Base-by-base conservation (phyloP, 441 rosid genomes). In the Erysimum cheiri region DNA sequence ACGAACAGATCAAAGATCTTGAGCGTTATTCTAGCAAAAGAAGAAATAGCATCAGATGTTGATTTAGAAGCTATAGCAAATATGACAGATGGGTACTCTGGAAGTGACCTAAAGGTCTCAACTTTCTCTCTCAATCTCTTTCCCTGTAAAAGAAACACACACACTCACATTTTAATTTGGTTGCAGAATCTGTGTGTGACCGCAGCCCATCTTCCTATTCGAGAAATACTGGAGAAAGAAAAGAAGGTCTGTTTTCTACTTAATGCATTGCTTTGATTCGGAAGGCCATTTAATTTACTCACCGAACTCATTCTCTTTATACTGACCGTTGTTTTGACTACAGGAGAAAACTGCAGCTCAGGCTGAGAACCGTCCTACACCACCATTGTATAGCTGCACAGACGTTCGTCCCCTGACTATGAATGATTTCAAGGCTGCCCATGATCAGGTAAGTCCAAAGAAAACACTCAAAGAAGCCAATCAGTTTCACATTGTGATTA, bases 21-120 rank as follows among this genome's bases (percentile, higher is more conserved):
- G 19, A 79, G 81, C 47, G 97, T 96, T 36, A 87, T 96, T 66
- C 70, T 96, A 60, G 86, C 97, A 68, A 96, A 91, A 79, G 99
- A 93, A 79, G 99, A 96, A 62, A 78, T 96, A 69, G 78, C 87
- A 19, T 63, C 87, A 15, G 90, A 84, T 77, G 81, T 89, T 26
- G 91, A 91, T 72, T 76, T 93, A 64, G 98, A 84, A 82, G 93
- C 88, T 39, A 83, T 89, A 75, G 99, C 98, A 19, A 85, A 67
- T 60, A 89, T 96, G 97, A 86, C 98, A 6, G 94, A 91, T 75
- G 99, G 99, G 44, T 96, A 91, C 77, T 93, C 99, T 41, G 99
- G 99, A 77, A 96, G 99, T 74, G 99, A 96, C 79, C 74, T 96
- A 40, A 96, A 93, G 99, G 99, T 96, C 60, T 41, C 29, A 11